Evolutionary conservation across 1,284 basidiomycete species (phyloP).

Genomic region (Leccinum fallax): DNA sequence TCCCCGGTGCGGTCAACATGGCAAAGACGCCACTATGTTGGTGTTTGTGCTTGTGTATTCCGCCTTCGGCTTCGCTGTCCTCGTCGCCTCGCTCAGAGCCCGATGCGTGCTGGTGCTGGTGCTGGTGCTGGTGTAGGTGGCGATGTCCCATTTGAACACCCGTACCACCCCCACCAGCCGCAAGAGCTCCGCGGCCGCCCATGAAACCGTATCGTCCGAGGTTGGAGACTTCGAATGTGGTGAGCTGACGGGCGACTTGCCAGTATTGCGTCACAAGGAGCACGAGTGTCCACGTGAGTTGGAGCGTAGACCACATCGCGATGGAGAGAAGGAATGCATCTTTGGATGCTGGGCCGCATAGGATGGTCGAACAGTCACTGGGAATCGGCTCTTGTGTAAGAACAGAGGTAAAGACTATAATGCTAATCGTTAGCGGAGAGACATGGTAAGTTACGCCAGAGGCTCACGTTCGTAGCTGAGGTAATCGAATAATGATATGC

Average conservation of each 20-base stretch:
- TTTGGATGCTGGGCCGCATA: constrained; percentile 71
- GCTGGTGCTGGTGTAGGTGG: constrained; percentile 45
- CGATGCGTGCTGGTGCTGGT: constrained; percentile 33
- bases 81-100: constrained; percentile 46
- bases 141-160: constrained; percentile 72
- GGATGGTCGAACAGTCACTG: constrained; percentile 62
- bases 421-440: constrained; percentile 4
- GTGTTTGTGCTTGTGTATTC: constrained; percentile 44
- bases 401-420: constrained; percentile 52
- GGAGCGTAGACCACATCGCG: constrained; percentile 84
- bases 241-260: constrained; percentile 95
- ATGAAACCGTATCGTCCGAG: constrained; percentile 95
- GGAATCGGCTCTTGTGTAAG: constrained; percentile 48
- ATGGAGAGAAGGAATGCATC: constrained; percentile 88
- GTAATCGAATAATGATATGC: constrained; percentile 81
- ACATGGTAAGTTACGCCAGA: constrained; percentile 1
- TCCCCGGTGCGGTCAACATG: constrained; percentile 34
- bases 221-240: constrained; percentile 94
- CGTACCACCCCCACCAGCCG: constrained; percentile 85
- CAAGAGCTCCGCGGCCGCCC: constrained; percentile 94
- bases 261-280: constrained; percentile 86
- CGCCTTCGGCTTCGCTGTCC: constrained; percentile 57
- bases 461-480: constrained; percentile 79
- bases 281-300: constrained; percentile 91
- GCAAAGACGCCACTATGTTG: constrained; percentile 42